Percentiles rank a stretch among this genome's conserved stretches.
Evolutionary conservation across 2,329 filamentous ascomycete genomes (phyloP).

Genomic region (Cercospora sp.): DNA sequence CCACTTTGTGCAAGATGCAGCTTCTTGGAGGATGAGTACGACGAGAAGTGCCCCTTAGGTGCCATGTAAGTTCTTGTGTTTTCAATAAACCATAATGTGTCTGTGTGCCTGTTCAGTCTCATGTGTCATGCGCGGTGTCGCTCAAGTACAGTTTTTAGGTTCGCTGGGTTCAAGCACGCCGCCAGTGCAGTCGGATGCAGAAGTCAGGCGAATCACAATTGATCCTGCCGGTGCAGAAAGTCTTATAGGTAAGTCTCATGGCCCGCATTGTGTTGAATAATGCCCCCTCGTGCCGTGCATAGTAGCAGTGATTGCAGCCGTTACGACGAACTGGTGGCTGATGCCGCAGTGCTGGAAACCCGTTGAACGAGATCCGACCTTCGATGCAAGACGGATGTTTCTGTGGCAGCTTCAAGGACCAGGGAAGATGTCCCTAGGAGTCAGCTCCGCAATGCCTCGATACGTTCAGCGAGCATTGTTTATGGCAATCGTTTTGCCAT

Average conservation of each 20-base stretch:
- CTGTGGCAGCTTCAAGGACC: neutral
- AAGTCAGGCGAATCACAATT: constrained; percentile 1
- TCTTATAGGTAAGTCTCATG: neutral
- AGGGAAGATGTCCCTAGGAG: neutral
- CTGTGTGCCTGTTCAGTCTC: neutral
- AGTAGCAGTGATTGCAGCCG: neutral
- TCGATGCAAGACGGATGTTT: neutral
- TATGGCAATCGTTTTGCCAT: neutral
- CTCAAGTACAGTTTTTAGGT: neutral
- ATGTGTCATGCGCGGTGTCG: neutral
- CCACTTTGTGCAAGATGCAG: neutral
- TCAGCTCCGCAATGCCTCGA: neutral
- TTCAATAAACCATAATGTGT: neutral
- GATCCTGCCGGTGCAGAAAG: neutral
- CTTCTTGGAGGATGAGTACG: neutral
- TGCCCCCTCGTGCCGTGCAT: neutral
- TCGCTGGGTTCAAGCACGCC: neutral
- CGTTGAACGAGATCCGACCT: neutral
- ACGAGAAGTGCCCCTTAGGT: constrained; percentile 1
- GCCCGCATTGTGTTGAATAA: neutral
- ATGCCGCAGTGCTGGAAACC: neutral
- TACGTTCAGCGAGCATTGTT: neutral
- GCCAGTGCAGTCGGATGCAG: neutral
- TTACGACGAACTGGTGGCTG: neutral
- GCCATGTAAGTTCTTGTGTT: constrained; percentile 1